Base-by-base conservation (phyloP, 2,329 filamentous ascomycete genomes). In the Colletotrichum sp. region DNA sequence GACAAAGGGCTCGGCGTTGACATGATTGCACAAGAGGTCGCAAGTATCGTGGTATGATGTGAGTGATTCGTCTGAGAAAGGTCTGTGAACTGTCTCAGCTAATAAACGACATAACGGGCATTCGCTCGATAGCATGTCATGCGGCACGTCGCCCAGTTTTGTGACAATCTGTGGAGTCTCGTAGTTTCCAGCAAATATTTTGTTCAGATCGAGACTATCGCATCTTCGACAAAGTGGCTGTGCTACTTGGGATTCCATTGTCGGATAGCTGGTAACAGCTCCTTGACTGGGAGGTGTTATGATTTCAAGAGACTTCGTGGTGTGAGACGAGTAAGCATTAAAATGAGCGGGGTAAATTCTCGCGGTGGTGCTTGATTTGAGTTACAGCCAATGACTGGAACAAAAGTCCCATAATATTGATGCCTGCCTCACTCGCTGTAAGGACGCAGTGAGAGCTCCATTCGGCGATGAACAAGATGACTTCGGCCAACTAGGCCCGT, bases 1-100 rank as follows among this genome's bases (percentile, higher is more conserved):
- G 10, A 21, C n/a, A 0, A 21, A 52, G 12, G 2, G 10, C 0
- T 52, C 12, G 44, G 44, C n/a, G 0, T 21, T 12, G 6, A 0
- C 10, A 21, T 21, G n/a, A 5, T 52, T 52, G 44, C 44, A 52
- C 10, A 8, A 13, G 15, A 36, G 34, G 10, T 52, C n/a, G 44
- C 44, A 52, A 21, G 44, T 52, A 12, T 52, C 44, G n/a, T 52
- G 44, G 44, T 21, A 52, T 8, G 44, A 52, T 52, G n/a, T 7
- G n/a, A 52, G n/a, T 5, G 44, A 21, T 21, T 52, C 44, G 10
- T 52, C n/a, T 21, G n/a, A 52, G n/a, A 52, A 52, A 13, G 44
- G 44, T 3, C 44, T 52, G n/a, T 21, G 44, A 21, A 52, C 18
- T 52, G 44, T 3, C 10, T 52, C 44, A 7, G 44, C 44, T n/a